These are phyloP conservation scores for Prunus fruticosa DNA, from an alignment of 306 rosid species.

Conservation along the genomic window DNA sequence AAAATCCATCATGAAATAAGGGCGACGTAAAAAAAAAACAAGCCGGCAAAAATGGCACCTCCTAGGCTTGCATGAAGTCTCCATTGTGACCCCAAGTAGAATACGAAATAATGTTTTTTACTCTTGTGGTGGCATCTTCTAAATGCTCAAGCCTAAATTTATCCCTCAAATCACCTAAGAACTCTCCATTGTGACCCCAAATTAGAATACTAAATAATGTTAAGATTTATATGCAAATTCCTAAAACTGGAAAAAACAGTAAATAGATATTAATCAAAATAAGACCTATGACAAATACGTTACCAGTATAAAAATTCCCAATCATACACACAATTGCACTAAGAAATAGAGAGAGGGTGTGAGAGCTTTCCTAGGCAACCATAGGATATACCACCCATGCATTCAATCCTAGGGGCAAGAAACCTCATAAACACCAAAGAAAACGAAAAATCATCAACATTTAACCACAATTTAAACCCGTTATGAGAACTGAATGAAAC, in stretches of 20 bases:
- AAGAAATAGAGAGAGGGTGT: background rate
- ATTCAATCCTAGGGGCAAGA: constrained; percentile 22
- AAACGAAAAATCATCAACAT: constrained; percentile 6
- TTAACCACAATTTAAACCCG: background rate
- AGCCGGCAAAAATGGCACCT: too few relatives aligned
- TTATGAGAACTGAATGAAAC: constrained; percentile 14
- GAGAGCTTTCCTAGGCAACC: constrained; percentile 8
- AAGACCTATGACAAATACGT: background rate
- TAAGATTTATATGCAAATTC: background rate
- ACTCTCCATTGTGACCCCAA: constrained; percentile 1
- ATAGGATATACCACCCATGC: constrained; percentile 39
- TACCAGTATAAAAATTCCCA: constrained; percentile 7
- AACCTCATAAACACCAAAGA: constrained; percentile 12
- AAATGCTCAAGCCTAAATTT: background rate
- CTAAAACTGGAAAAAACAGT: background rate
- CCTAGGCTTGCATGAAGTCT: too few relatives aligned
- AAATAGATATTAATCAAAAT: background rate
- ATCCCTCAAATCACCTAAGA: background rate
- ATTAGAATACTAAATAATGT: background rate
- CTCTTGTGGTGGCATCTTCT: too few relatives aligned
- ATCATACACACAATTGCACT: background rate
- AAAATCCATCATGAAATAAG: too few relatives aligned
- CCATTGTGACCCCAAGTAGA: too few relatives aligned
- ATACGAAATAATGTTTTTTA: too few relatives aligned
- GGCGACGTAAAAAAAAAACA: too few relatives aligned